Evolutionary conservation across 148 eudicot genomes (phyloP), one percentile per base, ranked within the genome.

Genomic region (Silene latifolia): DNA sequence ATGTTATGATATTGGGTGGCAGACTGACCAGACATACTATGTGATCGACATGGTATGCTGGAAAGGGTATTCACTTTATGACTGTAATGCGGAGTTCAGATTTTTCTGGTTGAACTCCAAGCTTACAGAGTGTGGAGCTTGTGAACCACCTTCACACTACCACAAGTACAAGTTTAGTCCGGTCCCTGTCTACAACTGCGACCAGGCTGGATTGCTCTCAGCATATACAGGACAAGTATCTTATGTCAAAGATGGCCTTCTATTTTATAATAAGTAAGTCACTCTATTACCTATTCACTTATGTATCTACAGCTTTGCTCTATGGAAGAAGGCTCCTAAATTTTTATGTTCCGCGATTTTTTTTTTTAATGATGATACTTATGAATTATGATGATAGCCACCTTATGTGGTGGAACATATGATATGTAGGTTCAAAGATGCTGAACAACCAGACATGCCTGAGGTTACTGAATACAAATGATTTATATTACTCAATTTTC

Each of bases 81-180:
- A 94, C 71, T 94, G 98, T 77, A 89, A 92, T 51, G 92, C 97
- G 0, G 98, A 91, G 80, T 94, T 94, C 85, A 87, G 98, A 81
- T 90, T 89, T 80, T 94, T 90, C 82, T 94, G 97, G 98, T 78
- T 90, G 81, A 94, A 88, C 79, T 92, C 92, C 86, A 94, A 90
- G 88, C 93, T 94, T 82, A 72, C 81, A 29, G 98, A 94, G 82
- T 78, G 87, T 54, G 97, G 96, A 77, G 98, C 97, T 67, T 90
- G 91, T 76, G 88, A 86, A 54, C 81, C 86, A 64, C 91, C 98
- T 15, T 90, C 97, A 32, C 80, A 78, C 69, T 94, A 90, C 80
- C 98, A 92, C 63, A 90, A 78, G 78, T 94, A 87, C 79, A 85
- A 79, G 79, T 94, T 94, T 76, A 79, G 87, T 78, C 44, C 85